phyloP scores from a whole-genome alignment of 2,329 filamentous ascomycete genomes.

The Sclerotinia subarctica region DNA sequence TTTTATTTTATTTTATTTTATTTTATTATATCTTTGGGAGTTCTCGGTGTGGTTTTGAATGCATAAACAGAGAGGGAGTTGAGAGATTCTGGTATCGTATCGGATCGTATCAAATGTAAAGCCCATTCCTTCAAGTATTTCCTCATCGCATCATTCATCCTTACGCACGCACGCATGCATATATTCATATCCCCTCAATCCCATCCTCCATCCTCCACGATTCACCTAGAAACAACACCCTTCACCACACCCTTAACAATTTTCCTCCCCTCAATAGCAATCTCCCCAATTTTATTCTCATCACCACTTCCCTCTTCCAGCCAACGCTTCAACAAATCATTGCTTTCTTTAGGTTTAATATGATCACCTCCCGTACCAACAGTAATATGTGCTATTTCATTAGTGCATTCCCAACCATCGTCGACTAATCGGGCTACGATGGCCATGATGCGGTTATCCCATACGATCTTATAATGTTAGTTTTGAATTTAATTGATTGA shows the following conservation, averaged over 20 bases:
- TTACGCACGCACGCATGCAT: neutral
- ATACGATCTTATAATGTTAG: slow-evolving; percentile 59
- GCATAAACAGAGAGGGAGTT: neutral
- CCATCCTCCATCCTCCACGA: too few species aligned
- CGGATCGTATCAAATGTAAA: neutral
- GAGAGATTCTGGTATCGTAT: slow-evolving; percentile 4
- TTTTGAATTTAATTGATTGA: neutral
- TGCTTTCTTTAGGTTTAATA: slow-evolving; percentile 94
- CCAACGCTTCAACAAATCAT: slow-evolving; percentile 77
- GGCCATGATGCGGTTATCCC: slow-evolving; percentile 84
- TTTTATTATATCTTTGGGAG: neutral
- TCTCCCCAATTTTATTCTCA: slow-evolving; percentile 35
- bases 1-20: neutral
- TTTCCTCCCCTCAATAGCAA: slow-evolving; percentile 32
- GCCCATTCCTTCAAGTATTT: neutral
- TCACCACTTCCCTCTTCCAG: slow-evolving; percentile 52
- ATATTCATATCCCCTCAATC: neutral
- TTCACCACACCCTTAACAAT: slow-evolving; percentile 36
- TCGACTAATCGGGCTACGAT: slow-evolving; percentile 75
- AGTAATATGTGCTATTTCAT: slow-evolving; percentile 81
- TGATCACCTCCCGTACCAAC: slow-evolving; percentile 71
- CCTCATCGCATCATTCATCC: neutral
- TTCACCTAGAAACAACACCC: slow-evolving; percentile 33
- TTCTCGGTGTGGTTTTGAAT: neutral
- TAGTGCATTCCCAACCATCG: slow-evolving; percentile 66